Evolutionary conservation across 1,284 basidiomycete species (phyloP).

Genomic region (Heliocybe sulcata): DNA sequence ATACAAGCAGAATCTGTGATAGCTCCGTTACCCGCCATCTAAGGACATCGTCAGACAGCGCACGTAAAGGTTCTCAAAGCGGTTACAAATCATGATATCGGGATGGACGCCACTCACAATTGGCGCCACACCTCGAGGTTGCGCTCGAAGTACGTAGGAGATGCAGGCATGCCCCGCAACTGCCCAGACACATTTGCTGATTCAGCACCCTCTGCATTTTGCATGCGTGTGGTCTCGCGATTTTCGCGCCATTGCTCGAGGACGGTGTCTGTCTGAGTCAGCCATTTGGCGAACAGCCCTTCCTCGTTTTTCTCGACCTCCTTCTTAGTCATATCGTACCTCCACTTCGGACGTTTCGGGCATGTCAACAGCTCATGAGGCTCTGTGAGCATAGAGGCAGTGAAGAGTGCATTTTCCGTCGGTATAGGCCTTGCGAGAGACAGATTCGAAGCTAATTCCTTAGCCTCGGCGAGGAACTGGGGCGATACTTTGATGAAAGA

Average conservation of each 20-base stretch:
- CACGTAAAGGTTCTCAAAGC: neutral
- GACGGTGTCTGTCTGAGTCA: constrained; percentile 49
- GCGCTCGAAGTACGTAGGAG: constrained; percentile 78
- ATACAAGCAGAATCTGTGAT: constrained; percentile 77
- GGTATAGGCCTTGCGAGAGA: constrained; percentile 57
- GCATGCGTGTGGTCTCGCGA: neutral
- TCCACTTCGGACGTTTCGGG: constrained; percentile 78
- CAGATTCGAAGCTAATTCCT: constrained; percentile 44
- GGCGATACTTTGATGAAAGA: constrained; percentile 61
- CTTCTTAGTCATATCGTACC: constrained; percentile 74
- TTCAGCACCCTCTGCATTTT: constrained; percentile 10
- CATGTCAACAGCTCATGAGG: constrained; percentile 30
- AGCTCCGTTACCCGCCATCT: constrained; percentile 88
- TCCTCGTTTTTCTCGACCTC: constrained; percentile 87
- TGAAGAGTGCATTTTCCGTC: constrained; percentile 34
- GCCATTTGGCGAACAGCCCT: constrained; percentile 71
- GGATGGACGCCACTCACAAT: constrained; percentile 46
- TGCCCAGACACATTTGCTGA: constrained; percentile 14
- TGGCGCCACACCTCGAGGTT: constrained; percentile 93
- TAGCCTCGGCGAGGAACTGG: constrained; percentile 58
- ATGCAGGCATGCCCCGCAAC: constrained; percentile 37
- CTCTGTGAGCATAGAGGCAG: constrained; percentile 63
- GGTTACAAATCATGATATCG: neutral
- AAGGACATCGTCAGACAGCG: neutral
- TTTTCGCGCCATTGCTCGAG: constrained; percentile 45